Base-by-base conservation (phyloP, 495 filamentous ascomycete genomes). In the Gamarada debralockiae region DNA sequence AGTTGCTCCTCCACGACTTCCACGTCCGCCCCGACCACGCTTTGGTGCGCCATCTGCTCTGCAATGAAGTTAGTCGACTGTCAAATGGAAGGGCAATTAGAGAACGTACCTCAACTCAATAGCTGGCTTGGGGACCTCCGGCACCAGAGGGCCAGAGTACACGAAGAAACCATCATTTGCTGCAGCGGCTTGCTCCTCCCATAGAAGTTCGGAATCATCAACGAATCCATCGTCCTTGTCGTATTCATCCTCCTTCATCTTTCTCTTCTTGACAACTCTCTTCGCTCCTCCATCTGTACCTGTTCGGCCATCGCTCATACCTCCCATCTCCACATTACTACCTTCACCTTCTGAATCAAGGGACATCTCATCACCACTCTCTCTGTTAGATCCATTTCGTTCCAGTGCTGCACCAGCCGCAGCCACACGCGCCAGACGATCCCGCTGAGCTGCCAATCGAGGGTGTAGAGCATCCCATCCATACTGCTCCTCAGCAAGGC, bases 171-270 rank as follows among this genome's bases (percentile, higher is more conserved):
- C 87, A 71, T 97, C 95, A 58, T 91, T 88, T 50, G 88, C 92
- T 18, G 91, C 90, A 15, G 91, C 89, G 18, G 93, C 92, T 65
- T 92, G 88, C 67, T 96, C 89, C 70, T 97, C 90, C 90, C 92
- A 98, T 7, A 92, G 79, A 71, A 96, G 63, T 63, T 98, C 93
- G 13, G 89, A 92, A 67, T 98, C 93, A 64, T 98, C 93, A 50
- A 98, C 92, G 65, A 98, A 98, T 29, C 91, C 92, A 63, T 98
- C 93, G 48, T 93, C 89, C 57, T 90, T 90, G 69, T 97, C 91
- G 62, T 98, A 98, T 55, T 95, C 88, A 60, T 98, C 93, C 56
- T 92, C 85, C 71, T 93, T 95, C 76, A 84, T 87, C 71, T 84
- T 87, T 39, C 95, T 75, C 68, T 87, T 85, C 66, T 81, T 81